A percentile compares a stretch with the other conserved stretches of the same genome.
phyloP scores from a whole-genome alignment of 2,329 filamentous ascomycete genomes.

The Coniella lustricola region DNA sequence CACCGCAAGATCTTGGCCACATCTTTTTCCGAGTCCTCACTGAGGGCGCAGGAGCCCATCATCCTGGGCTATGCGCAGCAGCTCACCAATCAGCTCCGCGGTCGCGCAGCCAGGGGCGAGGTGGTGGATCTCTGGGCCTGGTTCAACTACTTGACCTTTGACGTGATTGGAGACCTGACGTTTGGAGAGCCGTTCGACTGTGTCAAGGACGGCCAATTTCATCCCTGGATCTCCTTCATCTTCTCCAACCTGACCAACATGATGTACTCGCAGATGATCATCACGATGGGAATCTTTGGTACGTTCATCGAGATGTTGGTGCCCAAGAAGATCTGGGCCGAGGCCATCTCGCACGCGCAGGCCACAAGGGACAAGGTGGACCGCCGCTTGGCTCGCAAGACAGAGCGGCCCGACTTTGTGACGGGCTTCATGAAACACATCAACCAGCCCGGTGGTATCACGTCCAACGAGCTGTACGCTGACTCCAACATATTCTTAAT shows the following conservation, averaged over 20 bases:
- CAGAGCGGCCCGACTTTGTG: constrained; percentile 13
- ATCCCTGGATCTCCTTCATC: constrained; percentile 22
- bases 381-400: constrained; percentile 12
- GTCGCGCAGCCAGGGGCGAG: constrained; percentile 14
- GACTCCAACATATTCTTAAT: constrained; percentile 16
- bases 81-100: constrained; percentile 17
- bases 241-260: constrained; percentile 19
- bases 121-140: constrained; percentile 20
- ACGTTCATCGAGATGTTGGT: constrained; percentile 12
- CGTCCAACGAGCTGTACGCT: constrained; percentile 14
- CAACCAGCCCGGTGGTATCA: constrained; percentile 7
- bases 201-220: constrained; percentile 18
- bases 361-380: constrained; percentile 16
- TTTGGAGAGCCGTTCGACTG: constrained; percentile 22
- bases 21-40: constrained; percentile 23
- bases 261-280: constrained; percentile 17
- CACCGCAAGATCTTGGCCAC: constrained; percentile 21
- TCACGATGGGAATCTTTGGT: constrained; percentile 12
- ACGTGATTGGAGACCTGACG: constrained; percentile 22
- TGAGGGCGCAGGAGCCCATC: constrained; percentile 22
- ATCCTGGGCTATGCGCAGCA: constrained; percentile 17
- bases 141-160: constrained; percentile 23
- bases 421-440: constrained; percentile 8
- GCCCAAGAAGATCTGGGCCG: constrained; percentile 7
- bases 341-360: constrained; percentile 13